Evolutionary conservation across 2,329 filamentous ascomycete genomes (phyloP).

Genomic region (Aspergillus aculeatinus): DNA sequence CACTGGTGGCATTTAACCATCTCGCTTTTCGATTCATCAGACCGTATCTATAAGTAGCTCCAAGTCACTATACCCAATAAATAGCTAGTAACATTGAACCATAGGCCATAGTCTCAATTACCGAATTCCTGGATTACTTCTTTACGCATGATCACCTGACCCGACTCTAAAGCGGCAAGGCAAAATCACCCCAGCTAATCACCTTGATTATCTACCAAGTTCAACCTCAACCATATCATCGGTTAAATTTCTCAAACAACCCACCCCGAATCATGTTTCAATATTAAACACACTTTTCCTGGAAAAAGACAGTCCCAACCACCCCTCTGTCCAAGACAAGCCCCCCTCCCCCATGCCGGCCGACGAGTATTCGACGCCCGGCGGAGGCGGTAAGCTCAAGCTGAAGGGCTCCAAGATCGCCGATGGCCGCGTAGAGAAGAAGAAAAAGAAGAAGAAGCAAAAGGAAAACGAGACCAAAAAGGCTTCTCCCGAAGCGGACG

Average conservation of each 20-base stretch:
- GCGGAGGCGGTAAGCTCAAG: conserved; percentile 73
- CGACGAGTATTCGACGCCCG: conserved; percentile 68
- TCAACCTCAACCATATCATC: background rate
- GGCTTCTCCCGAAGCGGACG: background rate
- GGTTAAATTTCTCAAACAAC: background rate
- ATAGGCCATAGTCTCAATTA: background rate
- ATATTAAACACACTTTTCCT: background rate
- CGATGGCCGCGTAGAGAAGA: conserved; percentile 45
- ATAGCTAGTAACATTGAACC: background rate
- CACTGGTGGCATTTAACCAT: background rate
- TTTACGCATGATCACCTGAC: conserved; percentile 15
- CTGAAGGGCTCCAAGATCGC: conserved; percentile 75
- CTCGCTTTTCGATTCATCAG: background rate
- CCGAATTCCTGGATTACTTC: background rate
- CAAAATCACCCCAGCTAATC: background rate
- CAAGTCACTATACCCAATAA: too few relatives aligned
- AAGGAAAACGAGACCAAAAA: conserved; percentile 9
- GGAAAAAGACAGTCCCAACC: background rate
- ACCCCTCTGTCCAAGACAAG: background rate
- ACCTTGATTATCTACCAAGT: background rate
- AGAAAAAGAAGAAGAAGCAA: conserved; percentile 52
- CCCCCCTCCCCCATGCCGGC: conserved; percentile 21
- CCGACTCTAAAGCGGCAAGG: background rate
- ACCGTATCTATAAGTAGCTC: too few relatives aligned
- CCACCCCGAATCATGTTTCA: background rate